Conservation (phyloP, 2,329 filamentous ascomycete species). For the Aspergillus tubingensis region DNA sequence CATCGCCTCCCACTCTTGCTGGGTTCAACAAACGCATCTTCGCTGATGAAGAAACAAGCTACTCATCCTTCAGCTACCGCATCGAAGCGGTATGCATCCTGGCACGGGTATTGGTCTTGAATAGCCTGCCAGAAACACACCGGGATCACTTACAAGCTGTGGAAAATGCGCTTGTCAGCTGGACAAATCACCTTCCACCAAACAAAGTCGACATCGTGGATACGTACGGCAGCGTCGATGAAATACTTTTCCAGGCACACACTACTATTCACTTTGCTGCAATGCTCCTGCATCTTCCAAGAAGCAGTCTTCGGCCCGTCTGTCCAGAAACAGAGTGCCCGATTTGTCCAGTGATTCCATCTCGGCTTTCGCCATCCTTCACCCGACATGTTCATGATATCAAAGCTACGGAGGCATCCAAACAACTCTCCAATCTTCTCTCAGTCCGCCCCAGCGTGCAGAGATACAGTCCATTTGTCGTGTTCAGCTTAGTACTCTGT, state of each 20-base stretch:
- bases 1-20: slow-evolving; percentile 57
- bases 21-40: slow-evolving; percentile 66
- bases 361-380: slow-evolving; percentile 35
- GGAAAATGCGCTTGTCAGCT: slow-evolving; percentile 63
- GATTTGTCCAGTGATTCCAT: slow-evolving; percentile 23
- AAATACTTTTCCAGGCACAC: slow-evolving; percentile 51
- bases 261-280: slow-evolving; percentile 48
- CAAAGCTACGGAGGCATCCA: slow-evolving; percentile 39
- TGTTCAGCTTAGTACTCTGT: slow-evolving; percentile 32
- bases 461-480: slow-evolving; percentile 35
- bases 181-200: slow-evolving; percentile 73
- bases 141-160: slow-evolving; percentile 61
- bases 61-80: slow-evolving; percentile 81
- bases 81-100: slow-evolving; percentile 77
- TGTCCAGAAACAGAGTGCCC: slow-evolving; percentile 20
- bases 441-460: slow-evolving; percentile 36
- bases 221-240: slow-evolving; percentile 71
- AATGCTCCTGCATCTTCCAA: slow-evolving; percentile 74
- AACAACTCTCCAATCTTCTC: slow-evolving; percentile 35
- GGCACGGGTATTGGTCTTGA: slow-evolving; percentile 64
- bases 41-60: slow-evolving; percentile 57
- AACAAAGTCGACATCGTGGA: slow-evolving; percentile 69
- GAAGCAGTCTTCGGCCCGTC: slow-evolving; percentile 62
- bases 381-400: slow-evolving; percentile 38
- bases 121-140: slow-evolving; percentile 40